Evolutionary conservation across 495 filamentous ascomycete genomes (phyloP).

Genomic region (Friedmanniomyces endolithicus): DNA sequence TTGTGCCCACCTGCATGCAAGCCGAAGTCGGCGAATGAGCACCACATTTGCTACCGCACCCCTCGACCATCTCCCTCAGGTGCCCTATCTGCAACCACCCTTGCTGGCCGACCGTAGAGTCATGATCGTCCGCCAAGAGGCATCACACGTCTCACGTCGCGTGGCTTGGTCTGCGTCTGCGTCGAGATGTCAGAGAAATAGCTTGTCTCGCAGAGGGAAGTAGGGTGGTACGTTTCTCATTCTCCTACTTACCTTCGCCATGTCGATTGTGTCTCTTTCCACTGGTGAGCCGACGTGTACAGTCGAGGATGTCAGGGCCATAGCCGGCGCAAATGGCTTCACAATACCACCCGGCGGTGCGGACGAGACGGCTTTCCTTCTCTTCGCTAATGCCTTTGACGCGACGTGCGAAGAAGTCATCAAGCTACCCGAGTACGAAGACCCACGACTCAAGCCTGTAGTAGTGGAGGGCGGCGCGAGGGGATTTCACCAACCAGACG

Average conservation of each 20-base stretch:
- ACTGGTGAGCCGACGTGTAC: conserved; percentile 13
- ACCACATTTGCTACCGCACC: no score
- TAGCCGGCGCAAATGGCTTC: conserved; percentile 8
- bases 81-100: no score
- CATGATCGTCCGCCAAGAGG: no score
- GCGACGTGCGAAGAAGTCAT: conserved; percentile 6
- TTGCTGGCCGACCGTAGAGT: no score
- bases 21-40: no score
- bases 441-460: conserved; percentile 3
- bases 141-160: no score
- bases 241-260: neutral
- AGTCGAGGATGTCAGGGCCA: conserved; percentile 4
- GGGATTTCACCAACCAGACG: conserved; percentile 2
- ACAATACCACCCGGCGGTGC: neutral
- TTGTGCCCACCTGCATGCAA: no score
- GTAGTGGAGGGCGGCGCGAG: conserved; percentile 7
- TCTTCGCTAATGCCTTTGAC: conserved; percentile 14
- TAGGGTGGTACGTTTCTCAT: neutral
- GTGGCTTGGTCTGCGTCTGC: no score
- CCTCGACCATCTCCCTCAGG: no score
- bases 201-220: no score
- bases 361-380: conserved; percentile 7
- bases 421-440: conserved; percentile 9
- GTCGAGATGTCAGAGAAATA: no score
- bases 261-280: conserved; percentile 12